Percentiles rank a stretch among this genome's conserved stretches.
Conservation (phyloP, 225 moss, liverwort and hornwort species). For the Sphagnum tenellum region DNA sequence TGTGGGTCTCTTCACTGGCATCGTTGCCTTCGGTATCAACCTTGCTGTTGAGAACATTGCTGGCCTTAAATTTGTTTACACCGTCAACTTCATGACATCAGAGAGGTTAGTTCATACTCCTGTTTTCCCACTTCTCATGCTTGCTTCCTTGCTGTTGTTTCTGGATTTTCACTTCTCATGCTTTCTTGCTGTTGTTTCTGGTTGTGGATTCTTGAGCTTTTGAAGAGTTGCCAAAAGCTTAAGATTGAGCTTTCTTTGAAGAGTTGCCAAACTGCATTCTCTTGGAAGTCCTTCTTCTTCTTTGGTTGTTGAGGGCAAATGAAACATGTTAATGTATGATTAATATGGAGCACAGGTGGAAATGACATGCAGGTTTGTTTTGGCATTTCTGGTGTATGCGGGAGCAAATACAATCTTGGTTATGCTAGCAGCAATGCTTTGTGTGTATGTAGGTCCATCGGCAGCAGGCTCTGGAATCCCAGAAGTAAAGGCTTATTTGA, state of each 20-base stretch:
- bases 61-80: slow-evolving; percentile 23
- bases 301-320: too few relatives aligned
- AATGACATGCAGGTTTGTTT: slow-evolving; percentile 11
- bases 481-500: slow-evolving; percentile 49
- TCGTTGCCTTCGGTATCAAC: slow-evolving; percentile 38
- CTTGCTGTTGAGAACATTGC: slow-evolving; percentile 44
- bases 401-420: slow-evolving; percentile 27
- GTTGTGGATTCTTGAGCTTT: too few relatives aligned
- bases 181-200: too few relatives aligned
- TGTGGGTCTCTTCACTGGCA: slow-evolving; percentile 27
- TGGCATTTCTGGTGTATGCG: slow-evolving; percentile 21
- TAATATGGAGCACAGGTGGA: too few relatives aligned
- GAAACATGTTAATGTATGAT: too few relatives aligned
- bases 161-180: too few relatives aligned
- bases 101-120: slow-evolving; percentile 3
- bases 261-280: too few relatives aligned
- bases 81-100: slow-evolving; percentile 8
- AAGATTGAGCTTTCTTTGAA: too few relatives aligned
- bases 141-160: too few relatives aligned
- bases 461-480: slow-evolving; percentile 53
- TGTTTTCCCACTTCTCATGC: too few relatives aligned
- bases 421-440: slow-evolving; percentile 21
- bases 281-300: too few relatives aligned
- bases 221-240: too few relatives aligned
- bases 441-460: slow-evolving; percentile 35